Evolutionary conservation across 2,329 filamentous ascomycete species (phyloP), one percentile per base, ranked within the genome.

Genomic region (Cordyceps cateniannulata): DNA sequence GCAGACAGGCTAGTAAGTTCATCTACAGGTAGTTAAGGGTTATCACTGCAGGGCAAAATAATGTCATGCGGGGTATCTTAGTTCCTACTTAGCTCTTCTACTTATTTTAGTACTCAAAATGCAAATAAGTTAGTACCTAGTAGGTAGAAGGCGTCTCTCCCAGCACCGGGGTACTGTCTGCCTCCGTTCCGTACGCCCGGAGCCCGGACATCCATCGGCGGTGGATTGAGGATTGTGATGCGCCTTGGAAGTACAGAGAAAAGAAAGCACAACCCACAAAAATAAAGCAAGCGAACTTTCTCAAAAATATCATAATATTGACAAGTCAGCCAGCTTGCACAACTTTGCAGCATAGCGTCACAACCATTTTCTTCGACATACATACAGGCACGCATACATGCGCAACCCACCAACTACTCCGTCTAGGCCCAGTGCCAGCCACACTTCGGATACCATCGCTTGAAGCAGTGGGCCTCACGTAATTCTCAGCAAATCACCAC

Each of bases 381-480:
- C 27, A 29, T 29, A 7, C 25, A 18, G 4, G 24, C 24, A 25
- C 10, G 27, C 24, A 22, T 18, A 22, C n/a, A 8, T 22, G n/a
- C 42, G 6, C 47, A 20, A 32, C 47, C 14, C 3, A 29, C 52
- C 38, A 32, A 35, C 42, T 35, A 35, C 53, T 47, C 42, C 42
- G 42, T 35, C 27, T 12, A 20, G 20, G 18, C 18, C 42, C 25
- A 47, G 53, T 38, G 42, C 25, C 53, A 56, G 27, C 53, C 42
- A 35, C 32, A 35, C 47, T 56, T 56, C 53, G 53, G 53, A 56
- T 56, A 56, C 12, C 53, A 56, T 56, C 53, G 53, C 53, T 56
- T 56, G 48, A 27, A 27, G 27, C 27, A 14, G 48, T 32, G 48
- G 48, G 48, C 2, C 48, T 50, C 25, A n/a, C 1, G n/a, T 32